Base-by-base conservation (phyloP, 2,329 filamentous ascomycete genomes). In the Tolypocladium amazonense region DNA sequence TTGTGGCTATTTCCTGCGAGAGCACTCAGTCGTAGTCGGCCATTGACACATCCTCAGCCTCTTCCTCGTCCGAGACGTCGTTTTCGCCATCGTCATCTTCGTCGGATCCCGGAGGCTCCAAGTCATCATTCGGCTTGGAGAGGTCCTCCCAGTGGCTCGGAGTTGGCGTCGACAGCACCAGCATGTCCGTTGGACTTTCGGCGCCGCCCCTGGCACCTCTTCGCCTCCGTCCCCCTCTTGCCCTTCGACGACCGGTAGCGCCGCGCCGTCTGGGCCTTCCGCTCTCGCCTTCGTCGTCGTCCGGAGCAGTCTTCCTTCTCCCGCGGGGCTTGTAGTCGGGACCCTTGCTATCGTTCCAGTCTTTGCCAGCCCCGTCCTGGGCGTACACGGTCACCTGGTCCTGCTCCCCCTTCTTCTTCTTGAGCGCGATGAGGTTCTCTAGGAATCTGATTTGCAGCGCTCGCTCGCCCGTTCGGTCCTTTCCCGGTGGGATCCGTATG, bases 381-480 rank as follows among this genome's bases (percentile, higher is more conserved):
- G 81, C 80, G 68, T 82, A 80, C 5, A 87, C 78, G 0, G 86
- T 88, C 33, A 89, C 85, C 20, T 82, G 74, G 67, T 90, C 88
- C 23, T 71, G 77, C 70, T 90, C 86, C 9, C 86, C 86, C 65
- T 79, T 84, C 35, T 78, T 78, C 56, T 78, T 79, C 71, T 91
- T 91, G 57, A 88, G 72, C 15, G 80, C 78, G 64, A 87, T 87
- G 30, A 92, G 68, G 35, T 83, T 82, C 65, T 88, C 83, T 1
- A 91, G 73, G 67, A 91, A 91, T 11, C 79, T 71, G 6, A 77
- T 77, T 64, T 80, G 77, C 23, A 77, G 75, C 33, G 76, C 74
- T 45, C 79, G 73, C 64, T 78, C 77, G 30, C 80, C 80, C 3
- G 74, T 76, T 58, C 76, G 76, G 60, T 80, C 75, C 59, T 76